Evolutionary conservation across 306 rosid species (phyloP), one percentile per base, ranked within the genome.

Genomic region (Morella rubra): DNA sequence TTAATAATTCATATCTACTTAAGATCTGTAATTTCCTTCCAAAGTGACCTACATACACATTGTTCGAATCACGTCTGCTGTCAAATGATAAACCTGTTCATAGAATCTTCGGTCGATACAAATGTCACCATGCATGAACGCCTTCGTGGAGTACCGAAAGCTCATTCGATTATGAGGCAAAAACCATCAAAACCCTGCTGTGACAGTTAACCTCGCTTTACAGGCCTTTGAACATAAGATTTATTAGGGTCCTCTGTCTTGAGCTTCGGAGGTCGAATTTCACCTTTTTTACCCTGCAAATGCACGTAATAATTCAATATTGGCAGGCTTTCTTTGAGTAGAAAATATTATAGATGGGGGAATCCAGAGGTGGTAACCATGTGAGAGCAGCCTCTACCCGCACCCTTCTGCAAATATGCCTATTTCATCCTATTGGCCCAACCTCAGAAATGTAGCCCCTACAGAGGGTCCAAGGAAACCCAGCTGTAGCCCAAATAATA

Each of bases 161-260:
- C 76, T 61, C 24, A 53, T 53, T 54, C 44, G 47, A 73, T 77
- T 71, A 46, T 3, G 49, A 1, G 49, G 42, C 20, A 37, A 22
- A 15, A 54, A 44, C 82, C 73, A 55, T 24, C 55, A 44, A 72
- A 66, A 76, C 44, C 45, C 74, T 7, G 41, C 74, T 49, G 11
- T 16, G 56, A 64, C 71, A 59, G 27, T 86, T 89, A 96, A 74
- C 98, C 98, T 75, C 90, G 90, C 82, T 96, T 96, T 51, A 96
- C 96, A 0, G 99, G 99, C 90, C 99, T 89, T 77, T 92, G 99
- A 72, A 92, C 98, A 16, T 96, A 92, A 19, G 99, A 92, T 84
- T 96, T 96, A 84, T 92, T 96, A 40, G 98, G 97, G 77, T 96
- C 99, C 89, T 96, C 99, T 0, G 98, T 96, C 89, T 96, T 96